phyloP scores from a whole-genome alignment of 2,329 filamentous ascomycete genomes.

The Acrocalymma vagum region DNA sequence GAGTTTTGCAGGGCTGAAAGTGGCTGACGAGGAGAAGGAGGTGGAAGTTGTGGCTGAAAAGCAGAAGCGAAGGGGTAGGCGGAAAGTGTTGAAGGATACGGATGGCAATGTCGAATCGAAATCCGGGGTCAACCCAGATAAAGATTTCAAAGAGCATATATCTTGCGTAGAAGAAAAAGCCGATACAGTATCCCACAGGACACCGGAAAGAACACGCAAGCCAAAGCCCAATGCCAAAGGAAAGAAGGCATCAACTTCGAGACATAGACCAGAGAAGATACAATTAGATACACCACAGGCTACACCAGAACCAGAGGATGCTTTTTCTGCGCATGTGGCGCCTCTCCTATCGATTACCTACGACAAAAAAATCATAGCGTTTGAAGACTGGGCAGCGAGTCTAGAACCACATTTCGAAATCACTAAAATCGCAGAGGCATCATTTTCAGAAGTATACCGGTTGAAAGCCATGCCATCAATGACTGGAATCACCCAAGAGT shows the following conservation, averaged over 20 bases:
- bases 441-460: conserved; percentile 72
- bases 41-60: conserved; percentile 1
- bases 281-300: conserved; percentile 26
- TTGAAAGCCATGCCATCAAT: conserved; percentile 50
- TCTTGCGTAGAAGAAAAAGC: conserved; percentile 1
- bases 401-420: conserved; percentile 58
- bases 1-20: background rate
- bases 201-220: conserved; percentile 17
- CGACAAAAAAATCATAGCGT: conserved; percentile 36
- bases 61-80: conserved; percentile 3
- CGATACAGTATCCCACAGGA: conserved; percentile 5
- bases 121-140: background rate
- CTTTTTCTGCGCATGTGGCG: conserved; percentile 33
- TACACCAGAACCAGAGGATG: conserved; percentile 31
- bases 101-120: conserved; percentile 19
- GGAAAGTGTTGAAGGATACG: conserved; percentile 17
- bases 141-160: background rate
- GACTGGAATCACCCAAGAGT: conserved; percentile 47
- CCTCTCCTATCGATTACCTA: conserved; percentile 42
- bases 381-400: conserved; percentile 51
- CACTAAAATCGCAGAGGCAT: conserved; percentile 71
- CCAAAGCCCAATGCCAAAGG: conserved; percentile 18
- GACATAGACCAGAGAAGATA: no score
- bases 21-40: background rate
- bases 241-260: conserved; percentile 14